Percentiles rank a stretch among this genome's conserved stretches.
Conservation (phyloP, 495 filamentous ascomycete species). For the Penicillium flavigenum region DNA sequence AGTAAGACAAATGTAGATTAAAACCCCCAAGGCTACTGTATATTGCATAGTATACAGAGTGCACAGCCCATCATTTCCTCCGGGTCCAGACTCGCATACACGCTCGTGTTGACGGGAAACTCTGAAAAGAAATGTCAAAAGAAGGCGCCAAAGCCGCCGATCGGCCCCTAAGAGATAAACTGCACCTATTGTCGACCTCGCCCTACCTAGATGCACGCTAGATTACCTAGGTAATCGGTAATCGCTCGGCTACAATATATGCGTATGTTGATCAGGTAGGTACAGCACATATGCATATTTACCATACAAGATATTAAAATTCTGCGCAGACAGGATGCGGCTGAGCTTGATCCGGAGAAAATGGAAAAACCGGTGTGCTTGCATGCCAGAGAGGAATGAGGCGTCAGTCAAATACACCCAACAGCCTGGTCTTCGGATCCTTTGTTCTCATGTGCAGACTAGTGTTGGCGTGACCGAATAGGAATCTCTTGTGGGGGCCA, state of each 20-base stretch:
- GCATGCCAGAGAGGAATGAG: neutral
- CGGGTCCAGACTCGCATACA: neutral
- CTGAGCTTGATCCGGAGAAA: constrained; percentile 6
- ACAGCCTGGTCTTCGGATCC: constrained; percentile 14
- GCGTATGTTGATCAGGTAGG: neutral
- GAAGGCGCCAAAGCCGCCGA: neutral
- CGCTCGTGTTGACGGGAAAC: neutral
- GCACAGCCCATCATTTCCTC: neutral
- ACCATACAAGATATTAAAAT: neutral
- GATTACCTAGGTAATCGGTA: constrained; percentile 1
- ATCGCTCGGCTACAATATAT: neutral
- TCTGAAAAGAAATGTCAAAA: neutral
- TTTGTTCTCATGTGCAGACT: neutral
- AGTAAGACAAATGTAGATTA: neutral
- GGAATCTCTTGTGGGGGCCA: neutral
- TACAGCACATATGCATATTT: neutral
- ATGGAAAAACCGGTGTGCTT: constrained; percentile 1
- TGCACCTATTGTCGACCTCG: neutral
- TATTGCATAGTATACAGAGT: neutral
- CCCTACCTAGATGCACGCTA: constrained; percentile 1
- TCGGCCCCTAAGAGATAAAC: constrained; percentile 2
- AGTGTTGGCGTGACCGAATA: neutral
- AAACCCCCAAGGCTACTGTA: neutral
- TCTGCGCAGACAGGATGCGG: neutral
- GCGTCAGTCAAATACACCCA: constrained; percentile 7